Percentiles rank a stretch among this genome's conserved stretches.
Conservation (phyloP, 31 red algal species). For the Endocladia muricata region DNA sequence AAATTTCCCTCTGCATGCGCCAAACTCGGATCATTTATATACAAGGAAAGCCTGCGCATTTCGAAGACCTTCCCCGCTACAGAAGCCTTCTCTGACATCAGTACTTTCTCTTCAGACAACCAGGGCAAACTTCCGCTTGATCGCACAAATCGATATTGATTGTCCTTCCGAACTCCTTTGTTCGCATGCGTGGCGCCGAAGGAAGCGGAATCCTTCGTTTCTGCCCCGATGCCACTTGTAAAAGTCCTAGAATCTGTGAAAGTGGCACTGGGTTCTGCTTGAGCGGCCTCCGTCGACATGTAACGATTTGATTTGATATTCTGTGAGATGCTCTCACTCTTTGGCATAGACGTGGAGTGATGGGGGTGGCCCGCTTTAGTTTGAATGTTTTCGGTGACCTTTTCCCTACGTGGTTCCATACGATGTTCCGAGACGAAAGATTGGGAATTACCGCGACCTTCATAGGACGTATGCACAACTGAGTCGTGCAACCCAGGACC, state of each 20-base stretch:
- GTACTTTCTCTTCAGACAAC: not conserved
- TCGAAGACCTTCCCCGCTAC: not conserved
- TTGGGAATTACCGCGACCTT: not conserved
- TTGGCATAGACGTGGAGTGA: too few relatives aligned
- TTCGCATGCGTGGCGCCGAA: not conserved
- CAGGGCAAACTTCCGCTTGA: not conserved
- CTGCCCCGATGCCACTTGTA: too few relatives aligned
- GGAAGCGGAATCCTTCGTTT: too few relatives aligned
- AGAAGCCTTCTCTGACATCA: not conserved
- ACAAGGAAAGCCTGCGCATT: not conserved
- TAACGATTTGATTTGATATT: too few relatives aligned
- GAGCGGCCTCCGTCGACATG: too few relatives aligned
- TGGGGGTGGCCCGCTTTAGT: too few relatives aligned
- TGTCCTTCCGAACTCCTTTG: not conserved
- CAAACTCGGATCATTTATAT: not conserved
- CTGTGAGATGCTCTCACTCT: too few relatives aligned
- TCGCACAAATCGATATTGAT: not conserved
- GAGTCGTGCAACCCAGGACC: not conserved
- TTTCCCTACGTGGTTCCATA: too few relatives aligned
- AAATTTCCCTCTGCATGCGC: not conserved
- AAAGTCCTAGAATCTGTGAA: too few relatives aligned
- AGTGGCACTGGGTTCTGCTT: too few relatives aligned
- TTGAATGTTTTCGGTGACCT: too few relatives aligned
- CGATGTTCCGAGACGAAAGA: not conserved
- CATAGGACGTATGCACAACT: not conserved